Conservation (phyloP, 179 eudicot species). For the Spinacia oleracea region DNA sequence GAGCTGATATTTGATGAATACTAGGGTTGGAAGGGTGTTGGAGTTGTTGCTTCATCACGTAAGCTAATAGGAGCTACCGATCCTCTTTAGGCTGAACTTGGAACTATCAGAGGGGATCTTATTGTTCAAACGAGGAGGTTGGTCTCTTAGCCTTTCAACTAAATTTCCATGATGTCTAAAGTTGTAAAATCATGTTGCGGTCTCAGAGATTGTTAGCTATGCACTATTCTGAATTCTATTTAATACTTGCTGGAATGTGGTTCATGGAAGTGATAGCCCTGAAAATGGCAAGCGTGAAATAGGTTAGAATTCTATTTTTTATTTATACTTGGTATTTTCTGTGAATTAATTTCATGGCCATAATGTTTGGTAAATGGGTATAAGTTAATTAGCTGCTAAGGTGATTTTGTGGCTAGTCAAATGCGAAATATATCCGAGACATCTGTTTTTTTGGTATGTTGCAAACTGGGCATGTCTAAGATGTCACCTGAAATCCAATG, state of each 20-base stretch:
- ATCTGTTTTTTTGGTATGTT: not conserved
- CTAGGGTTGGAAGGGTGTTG: conserved; percentile 97
- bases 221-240: too few relatives aligned
- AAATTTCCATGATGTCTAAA: too few relatives aligned
- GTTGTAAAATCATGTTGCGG: too few relatives aligned
- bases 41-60: conserved; percentile 96
- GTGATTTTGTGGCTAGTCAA: not conserved
- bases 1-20: conserved; percentile 10
- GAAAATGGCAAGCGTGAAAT: conserved; percentile 96
- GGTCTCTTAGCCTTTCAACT: too few relatives aligned
- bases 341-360: not conserved
- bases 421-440: not conserved
- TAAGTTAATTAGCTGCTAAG: not conserved
- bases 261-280: too few relatives aligned
- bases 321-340: conserved; percentile 10
- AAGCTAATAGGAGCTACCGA: conserved; percentile 90
- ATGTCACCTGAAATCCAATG: not conserved
- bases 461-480: not conserved
- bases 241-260: too few relatives aligned
- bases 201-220: too few relatives aligned
- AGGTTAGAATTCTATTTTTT: conserved; percentile 44
- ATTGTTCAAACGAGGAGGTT: too few relatives aligned
- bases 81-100: conserved; percentile 97
- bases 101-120: conserved; percentile 95
- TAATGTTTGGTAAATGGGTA: not conserved